Evolutionary conservation across 352 stramenopile genomes (phyloP).

Genomic region (Phytophthora vignae): DNA sequence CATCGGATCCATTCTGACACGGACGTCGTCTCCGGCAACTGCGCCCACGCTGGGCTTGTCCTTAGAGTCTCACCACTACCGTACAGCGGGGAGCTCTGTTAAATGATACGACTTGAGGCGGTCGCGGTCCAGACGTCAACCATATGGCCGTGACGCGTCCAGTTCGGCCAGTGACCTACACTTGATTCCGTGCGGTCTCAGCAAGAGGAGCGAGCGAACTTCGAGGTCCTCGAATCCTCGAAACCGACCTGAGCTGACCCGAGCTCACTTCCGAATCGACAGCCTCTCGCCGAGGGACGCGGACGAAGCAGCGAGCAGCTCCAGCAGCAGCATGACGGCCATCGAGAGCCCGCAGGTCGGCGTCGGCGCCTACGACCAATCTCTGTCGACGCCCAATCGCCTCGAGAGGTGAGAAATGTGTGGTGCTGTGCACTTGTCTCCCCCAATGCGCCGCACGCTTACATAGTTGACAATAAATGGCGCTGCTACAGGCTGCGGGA

Average conservation of each 20-base stretch:
- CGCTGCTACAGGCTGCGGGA: conserved; percentile 16
- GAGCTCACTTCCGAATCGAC: conserved; percentile 29
- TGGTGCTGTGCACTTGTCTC: neutral
- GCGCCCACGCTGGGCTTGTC: conserved; percentile 3
- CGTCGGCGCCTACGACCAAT: conserved; percentile 29
- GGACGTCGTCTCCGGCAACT: neutral
- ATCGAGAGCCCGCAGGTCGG: conserved; percentile 33
- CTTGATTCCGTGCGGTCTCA: conserved; percentile 19
- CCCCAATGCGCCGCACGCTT: neutral
- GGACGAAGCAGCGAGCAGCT: neutral
- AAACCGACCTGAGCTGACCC: neutral
- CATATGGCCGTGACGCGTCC: conserved; percentile 34
- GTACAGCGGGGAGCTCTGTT: neutral
- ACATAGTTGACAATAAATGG: conserved; percentile 2
- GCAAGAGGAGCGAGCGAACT: neutral
- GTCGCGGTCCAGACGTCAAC: conserved; percentile 7
- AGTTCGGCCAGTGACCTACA: conserved; percentile 20
- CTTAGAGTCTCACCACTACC: neutral
- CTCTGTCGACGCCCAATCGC: conserved; percentile 41
- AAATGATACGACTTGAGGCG: conserved; percentile 21
- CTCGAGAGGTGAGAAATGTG: conserved; percentile 40
- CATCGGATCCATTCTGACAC: neutral
- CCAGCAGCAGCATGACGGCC: conserved; percentile 8
- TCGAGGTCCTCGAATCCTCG: neutral
- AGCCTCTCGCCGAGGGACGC: neutral